Conservation (phyloP, 1,139 yeast species). For the Diutina sp. region DNA sequence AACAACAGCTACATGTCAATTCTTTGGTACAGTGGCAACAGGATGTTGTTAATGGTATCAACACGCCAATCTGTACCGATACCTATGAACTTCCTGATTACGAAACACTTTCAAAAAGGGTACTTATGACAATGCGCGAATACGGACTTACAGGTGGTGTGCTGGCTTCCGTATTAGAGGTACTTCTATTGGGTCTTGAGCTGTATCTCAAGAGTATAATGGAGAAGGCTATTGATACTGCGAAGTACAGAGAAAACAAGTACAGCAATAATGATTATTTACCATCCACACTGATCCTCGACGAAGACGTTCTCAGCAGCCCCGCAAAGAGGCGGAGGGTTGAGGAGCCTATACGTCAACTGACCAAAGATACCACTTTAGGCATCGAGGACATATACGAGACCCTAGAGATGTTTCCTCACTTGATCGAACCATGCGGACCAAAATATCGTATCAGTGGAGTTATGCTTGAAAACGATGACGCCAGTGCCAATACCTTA, state of each 20-base stretch:
- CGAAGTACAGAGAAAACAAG: slow-evolving; percentile 43
- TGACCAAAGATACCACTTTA: slow-evolving; percentile 23
- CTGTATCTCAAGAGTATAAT: slow-evolving; percentile 62
- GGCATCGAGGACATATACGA: slow-evolving; percentile 57
- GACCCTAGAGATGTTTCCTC: slow-evolving; percentile 53
- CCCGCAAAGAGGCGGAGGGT: neutral
- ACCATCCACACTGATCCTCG: slow-evolving; percentile 6
- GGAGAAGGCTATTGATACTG: slow-evolving; percentile 64
- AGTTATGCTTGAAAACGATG: slow-evolving; percentile 49
- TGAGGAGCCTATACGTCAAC: neutral
- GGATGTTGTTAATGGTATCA: slow-evolving; percentile 83
- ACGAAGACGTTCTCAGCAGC: neutral
- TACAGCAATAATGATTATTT: slow-evolving; percentile 33
- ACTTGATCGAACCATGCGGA: slow-evolving; percentile 56
- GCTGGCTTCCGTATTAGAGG: slow-evolving; percentile 59
- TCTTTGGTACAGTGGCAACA: slow-evolving; percentile 80
- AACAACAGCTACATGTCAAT: slow-evolving; percentile 36
- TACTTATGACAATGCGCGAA: slow-evolving; percentile 80
- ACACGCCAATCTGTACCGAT: slow-evolving; percentile 72
- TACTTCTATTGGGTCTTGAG: slow-evolving; percentile 71
- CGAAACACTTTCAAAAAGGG: slow-evolving; percentile 53
- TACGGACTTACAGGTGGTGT: slow-evolving; percentile 82
- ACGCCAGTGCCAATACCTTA: slow-evolving; percentile 13
- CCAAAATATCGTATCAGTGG: slow-evolving; percentile 38
- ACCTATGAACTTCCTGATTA: slow-evolving; percentile 74